Evolutionary conservation across 176 grass and related monocot species (phyloP).

Genomic region (Aechmea fasciata): DNA sequence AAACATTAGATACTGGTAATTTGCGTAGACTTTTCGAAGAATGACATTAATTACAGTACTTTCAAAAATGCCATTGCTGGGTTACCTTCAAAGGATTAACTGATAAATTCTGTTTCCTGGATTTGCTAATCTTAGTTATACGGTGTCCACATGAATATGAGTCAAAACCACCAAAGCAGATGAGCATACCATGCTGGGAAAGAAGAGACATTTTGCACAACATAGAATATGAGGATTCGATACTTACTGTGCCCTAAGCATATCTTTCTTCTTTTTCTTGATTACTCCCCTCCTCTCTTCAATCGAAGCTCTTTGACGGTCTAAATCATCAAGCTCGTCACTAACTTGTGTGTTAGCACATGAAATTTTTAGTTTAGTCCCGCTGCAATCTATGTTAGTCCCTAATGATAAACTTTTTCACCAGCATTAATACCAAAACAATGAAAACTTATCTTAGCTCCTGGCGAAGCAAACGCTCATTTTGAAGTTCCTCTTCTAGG

Average conservation of each 20-base stretch:
- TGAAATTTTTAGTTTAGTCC: constrained; percentile 16
- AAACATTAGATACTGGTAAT: too few species aligned
- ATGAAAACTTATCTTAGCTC: constrained; percentile 67
- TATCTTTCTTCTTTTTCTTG: constrained; percentile 58
- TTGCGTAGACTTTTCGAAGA: too few species aligned
- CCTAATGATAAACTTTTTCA: constrained; percentile 4
- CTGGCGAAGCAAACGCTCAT: constrained; percentile 38
- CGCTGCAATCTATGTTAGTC: neutral
- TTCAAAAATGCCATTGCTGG: too few species aligned
- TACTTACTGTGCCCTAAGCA: constrained; percentile 45
- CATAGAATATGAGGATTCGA: neutral
- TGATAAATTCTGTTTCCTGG: too few species aligned
- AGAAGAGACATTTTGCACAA: neutral
- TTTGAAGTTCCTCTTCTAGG: constrained; percentile 41
- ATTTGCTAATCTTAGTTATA: too few species aligned
- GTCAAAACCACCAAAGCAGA: too few species aligned
- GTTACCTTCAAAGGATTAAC: too few species aligned
- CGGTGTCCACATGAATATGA: too few species aligned
- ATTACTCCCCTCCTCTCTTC: constrained; percentile 37
- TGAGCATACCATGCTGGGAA: neutral
- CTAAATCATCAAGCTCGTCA: constrained; percentile 47
- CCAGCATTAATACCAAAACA: constrained; percentile 18
- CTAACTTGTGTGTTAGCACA: constrained; percentile 40
- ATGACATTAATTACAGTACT: too few species aligned
- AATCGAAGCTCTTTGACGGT: constrained; percentile 41